Base-by-base conservation (phyloP, 2,329 filamentous ascomycete genomes). In the Alternaria ethzedia region DNA sequence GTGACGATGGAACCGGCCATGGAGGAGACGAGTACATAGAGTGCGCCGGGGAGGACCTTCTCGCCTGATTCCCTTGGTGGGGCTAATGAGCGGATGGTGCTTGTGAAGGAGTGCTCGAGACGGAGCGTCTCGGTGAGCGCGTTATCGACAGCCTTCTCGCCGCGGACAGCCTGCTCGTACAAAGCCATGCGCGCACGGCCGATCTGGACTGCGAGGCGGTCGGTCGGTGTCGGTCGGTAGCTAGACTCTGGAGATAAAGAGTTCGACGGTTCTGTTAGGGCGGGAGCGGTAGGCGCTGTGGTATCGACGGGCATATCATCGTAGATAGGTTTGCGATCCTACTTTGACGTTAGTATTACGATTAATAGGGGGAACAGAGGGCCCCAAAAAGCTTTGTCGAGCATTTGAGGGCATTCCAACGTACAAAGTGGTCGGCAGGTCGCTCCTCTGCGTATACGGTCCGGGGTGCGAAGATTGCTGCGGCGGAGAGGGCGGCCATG, bases 1-100 rank as follows among this genome's bases (percentile, higher is more conserved):
- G 92, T 89, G 59, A 97, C 85, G 79, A 99, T 98, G 81, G 89
- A 94, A 72, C 95, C 96, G 36, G 96, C 93, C 94, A 99, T 97
- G 74, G 93, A 90, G 45, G 94, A 91, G 51, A 99, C 94, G 28
- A 97, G 87, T 50, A 98, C 94, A 83, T 98, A 98, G 71, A 98
- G 89, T 63, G 89, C 86, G 25, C 95, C 95, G 32, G 96, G 96
- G 82, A 98, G 90, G 60, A 99, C 87, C 78, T 90, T 89, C 85
- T 99, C 96, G 79, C 92, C 92, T 64, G 89, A 92, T 82, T 95
- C 91, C 75, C 90, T 90, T 41, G 94, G 86, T 28, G 96, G 96
- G 20, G 94, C 96, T 43, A 99, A 87, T 21, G 91, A 94, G 63
- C 94, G 93, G 71, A 99, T 82, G 65, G 96, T 98, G 81, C 87